Evolutionary conservation across 345 rosid genomes (phyloP).

Genomic region (Trapa incisa): DNA sequence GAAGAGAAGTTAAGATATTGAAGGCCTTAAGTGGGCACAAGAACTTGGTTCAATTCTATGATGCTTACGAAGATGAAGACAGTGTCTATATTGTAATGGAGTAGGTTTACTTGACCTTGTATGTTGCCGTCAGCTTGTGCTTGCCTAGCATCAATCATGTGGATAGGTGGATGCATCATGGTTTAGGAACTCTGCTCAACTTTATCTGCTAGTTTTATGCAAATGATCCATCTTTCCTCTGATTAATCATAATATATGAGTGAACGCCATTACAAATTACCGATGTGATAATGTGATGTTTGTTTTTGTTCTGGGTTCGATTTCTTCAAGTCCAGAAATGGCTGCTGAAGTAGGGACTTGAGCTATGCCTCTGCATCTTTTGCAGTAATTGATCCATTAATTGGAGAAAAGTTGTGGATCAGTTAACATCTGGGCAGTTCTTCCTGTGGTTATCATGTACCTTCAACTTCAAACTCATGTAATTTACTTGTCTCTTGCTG

Average conservation of each 20-base stretch:
- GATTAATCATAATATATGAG: neutral
- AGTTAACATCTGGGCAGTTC: neutral
- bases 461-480: neutral
- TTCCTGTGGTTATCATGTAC: neutral
- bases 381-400: neutral
- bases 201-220: neutral
- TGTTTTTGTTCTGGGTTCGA: neutral
- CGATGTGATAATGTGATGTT: neutral
- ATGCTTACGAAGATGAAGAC: slow-evolving; percentile 79
- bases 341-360: neutral
- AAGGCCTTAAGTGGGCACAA: slow-evolving; percentile 74
- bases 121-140: neutral
- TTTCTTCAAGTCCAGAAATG: neutral
- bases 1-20: slow-evolving; percentile 87
- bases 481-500: slow-evolving; percentile 6
- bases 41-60: slow-evolving; percentile 74
- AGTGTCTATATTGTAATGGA: slow-evolving; percentile 73
- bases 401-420: neutral
- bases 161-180: neutral
- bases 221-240: neutral
- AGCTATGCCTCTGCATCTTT: neutral
- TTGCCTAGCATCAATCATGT: neutral
- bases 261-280: neutral
- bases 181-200: neutral
- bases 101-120: slow-evolving; percentile 7